Base-by-base conservation (phyloP, 2,329 filamentous ascomycete species). In the Eutypella sp. region DNA sequence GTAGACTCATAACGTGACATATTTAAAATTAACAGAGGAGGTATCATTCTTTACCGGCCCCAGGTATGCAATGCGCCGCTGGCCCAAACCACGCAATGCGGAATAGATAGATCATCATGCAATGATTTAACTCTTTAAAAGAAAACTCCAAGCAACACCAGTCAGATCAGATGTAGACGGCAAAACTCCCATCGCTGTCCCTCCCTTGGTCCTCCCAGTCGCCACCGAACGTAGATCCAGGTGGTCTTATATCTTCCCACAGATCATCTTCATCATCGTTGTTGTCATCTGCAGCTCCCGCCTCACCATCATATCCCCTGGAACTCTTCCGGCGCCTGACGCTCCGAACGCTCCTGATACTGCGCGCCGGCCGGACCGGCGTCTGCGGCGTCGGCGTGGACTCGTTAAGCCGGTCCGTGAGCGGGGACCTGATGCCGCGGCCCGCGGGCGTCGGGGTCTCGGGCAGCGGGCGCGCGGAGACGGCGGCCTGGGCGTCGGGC, bases 171-270 rank as follows among this genome's bases (percentile, higher is more conserved):
- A 62, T 62, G 53, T 61, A 61, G 42, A 60, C 52, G n/a, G 56
- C 50, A 47, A 59, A 61, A 41, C 59, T 62, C 36, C 53, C 55
- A 19, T 59, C 53, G 38, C 57, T 59, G 40, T 44, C 48, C 4
- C 44, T 50, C 5, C 27, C 44, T 50, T n/a, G 49, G 8, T 57
- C 57, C 57, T 56, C 61, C 4, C 54, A 56, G 16, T 56, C 61
- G 5, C 54, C 57, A n/a, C 53, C 55, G 10, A 56, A 44, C 2
- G 50, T 51, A n/a, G 57, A 58, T 37, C 52, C 55, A 1, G 60
- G 54, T 11, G 59, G 60, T 5, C 49, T 51, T 42, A 61, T 49
- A 42, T 62, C 60, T 25, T 61, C 59, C 60, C 60, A 62, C 8
- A 53, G 54, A 44, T 59, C 58, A 0, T 62, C 59, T 7, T 61